phyloP scores from a whole-genome alignment of 805 yeast genomes.

The Candida cerambycidarum region DNA sequence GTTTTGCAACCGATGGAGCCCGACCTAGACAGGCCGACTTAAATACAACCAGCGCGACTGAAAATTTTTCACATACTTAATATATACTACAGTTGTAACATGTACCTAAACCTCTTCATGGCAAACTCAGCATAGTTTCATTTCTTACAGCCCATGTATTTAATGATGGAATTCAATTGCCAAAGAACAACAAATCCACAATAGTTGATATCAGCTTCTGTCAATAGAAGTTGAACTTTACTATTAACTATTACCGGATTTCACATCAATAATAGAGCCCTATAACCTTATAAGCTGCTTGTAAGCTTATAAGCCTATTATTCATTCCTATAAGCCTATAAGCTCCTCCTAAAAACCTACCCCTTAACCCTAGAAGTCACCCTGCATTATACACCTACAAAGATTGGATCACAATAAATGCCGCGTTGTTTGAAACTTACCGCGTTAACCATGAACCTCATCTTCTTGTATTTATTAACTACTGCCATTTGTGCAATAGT shows the following conservation, averaged over 20 bases:
- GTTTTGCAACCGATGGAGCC: no score
- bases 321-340: no score
- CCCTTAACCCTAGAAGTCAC: no score
- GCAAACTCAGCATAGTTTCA: slow-evolving; percentile 49
- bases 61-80: slow-evolving; percentile 4
- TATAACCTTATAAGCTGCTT: no score
- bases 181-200: slow-evolving; percentile 23
- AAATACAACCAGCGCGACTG: background rate
- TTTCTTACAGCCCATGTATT: slow-evolving; percentile 33
- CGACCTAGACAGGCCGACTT: no score
- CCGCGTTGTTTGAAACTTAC: no score
- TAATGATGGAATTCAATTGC: slow-evolving; percentile 47
- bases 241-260: slow-evolving; percentile 8
- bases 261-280: no score
- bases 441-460: slow-evolving; percentile 1
- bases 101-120: slow-evolving; percentile 7
- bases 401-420: no score
- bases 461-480: background rate
- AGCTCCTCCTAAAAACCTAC: no score
- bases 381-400: no score
- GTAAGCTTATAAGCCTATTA: no score
- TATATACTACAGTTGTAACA: no score
- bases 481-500: background rate
- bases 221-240: slow-evolving; percentile 10
- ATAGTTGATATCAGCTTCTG: slow-evolving; percentile 10